phyloP scores from a whole-genome alignment of 2,329 filamentous ascomycete genomes.

The Colletotrichum paranaense region DNA sequence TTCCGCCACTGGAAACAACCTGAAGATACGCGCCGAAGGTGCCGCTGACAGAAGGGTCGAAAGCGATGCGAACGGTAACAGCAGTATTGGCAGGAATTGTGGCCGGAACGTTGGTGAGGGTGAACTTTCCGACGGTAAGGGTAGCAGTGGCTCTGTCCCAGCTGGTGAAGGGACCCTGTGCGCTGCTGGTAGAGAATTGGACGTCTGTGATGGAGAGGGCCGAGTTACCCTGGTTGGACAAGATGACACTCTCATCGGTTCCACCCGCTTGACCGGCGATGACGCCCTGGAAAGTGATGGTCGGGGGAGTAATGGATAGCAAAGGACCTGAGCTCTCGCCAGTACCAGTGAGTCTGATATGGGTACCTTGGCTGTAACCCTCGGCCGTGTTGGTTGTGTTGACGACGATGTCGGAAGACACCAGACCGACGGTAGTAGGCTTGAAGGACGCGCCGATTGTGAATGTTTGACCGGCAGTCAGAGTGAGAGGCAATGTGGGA shows the following conservation, averaged over 20 bases:
- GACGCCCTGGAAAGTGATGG: slow-evolving; percentile 60
- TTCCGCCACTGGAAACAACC: slow-evolving; percentile 61
- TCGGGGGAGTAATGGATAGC: slow-evolving; percentile 58
- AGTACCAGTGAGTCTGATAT: slow-evolving; percentile 60
- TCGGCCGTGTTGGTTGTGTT: slow-evolving; percentile 57
- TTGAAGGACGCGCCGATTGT: slow-evolving; percentile 56
- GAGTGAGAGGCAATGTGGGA: slow-evolving; percentile 44
- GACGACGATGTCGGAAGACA: slow-evolving; percentile 59
- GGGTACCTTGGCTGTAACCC: slow-evolving; percentile 59
- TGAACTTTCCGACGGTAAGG: slow-evolving; percentile 59
- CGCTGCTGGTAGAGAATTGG: slow-evolving; percentile 54
- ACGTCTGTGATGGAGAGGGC: slow-evolving; percentile 56
- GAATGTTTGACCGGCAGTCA: slow-evolving; percentile 52
- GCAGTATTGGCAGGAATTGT: slow-evolving; percentile 53
- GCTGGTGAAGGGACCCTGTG: slow-evolving; percentile 56
- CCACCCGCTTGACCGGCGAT: slow-evolving; percentile 56
- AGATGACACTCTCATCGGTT: slow-evolving; percentile 54
- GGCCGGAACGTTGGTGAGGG: slow-evolving; percentile 57
- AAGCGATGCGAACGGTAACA: slow-evolving; percentile 56
- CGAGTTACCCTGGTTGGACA: slow-evolving; percentile 62
- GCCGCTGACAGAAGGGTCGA: slow-evolving; percentile 57
- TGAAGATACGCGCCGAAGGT: slow-evolving; percentile 62
- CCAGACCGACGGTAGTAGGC: slow-evolving; percentile 58
- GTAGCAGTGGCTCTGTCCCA: slow-evolving; percentile 49
- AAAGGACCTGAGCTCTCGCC: slow-evolving; percentile 59